These are phyloP conservation scores for Camillea tinctor DNA, from an alignment of 2,329 filamentous ascomycete species.

Conservation along the genomic window DNA sequence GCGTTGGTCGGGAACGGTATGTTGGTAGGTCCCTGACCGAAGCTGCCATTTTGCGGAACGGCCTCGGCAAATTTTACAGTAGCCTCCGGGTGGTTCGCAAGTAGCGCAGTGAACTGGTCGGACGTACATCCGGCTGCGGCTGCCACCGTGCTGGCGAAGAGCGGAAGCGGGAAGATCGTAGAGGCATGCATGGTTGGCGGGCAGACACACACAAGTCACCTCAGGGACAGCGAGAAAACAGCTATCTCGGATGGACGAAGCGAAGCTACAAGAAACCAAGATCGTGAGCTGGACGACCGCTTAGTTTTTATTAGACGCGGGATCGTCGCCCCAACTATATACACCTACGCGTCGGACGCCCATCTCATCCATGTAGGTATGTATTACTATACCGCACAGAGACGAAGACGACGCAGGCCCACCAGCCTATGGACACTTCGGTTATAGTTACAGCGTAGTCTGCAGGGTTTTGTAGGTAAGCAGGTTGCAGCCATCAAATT, in stretches of 20 bases:
- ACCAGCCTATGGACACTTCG: neutral
- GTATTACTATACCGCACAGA: neutral
- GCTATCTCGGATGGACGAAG: neutral
- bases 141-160: conserved; percentile 13
- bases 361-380: neutral
- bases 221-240: neutral
- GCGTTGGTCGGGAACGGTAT: conserved; percentile 24
- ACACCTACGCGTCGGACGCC: neutral
- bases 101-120: conserved; percentile 21
- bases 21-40: conserved; percentile 20
- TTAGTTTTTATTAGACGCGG: neutral
- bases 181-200: conserved; percentile 13
- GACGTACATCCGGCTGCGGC: conserved; percentile 21
- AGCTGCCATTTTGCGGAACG: conserved; percentile 26
- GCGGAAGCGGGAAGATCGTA: conserved; percentile 1
- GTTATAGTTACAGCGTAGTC: neutral
- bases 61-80: conserved; percentile 25
- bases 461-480: too few relatives aligned
- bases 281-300: neutral
- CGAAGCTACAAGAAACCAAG: neutral
- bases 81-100: conserved; percentile 18
- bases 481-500: too few relatives aligned
- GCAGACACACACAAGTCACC: neutral
- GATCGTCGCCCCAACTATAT: neutral
- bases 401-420: neutral